Evolutionary conservation across 2,329 filamentous ascomycete species (phyloP).

Genomic region (Polytolypa hystricis): DNA sequence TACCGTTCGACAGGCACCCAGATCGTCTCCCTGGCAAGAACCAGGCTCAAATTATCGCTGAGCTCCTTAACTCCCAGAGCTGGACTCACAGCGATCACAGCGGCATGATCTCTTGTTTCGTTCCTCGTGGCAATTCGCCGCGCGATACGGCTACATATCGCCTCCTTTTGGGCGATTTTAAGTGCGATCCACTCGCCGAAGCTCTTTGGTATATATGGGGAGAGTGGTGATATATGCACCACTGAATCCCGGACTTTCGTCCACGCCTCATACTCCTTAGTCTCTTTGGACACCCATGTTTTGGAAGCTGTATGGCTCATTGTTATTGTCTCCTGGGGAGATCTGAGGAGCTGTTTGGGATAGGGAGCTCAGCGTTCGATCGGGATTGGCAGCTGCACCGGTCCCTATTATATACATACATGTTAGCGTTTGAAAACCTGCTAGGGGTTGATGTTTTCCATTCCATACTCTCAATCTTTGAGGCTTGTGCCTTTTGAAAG

Average conservation of each 20-base stretch:
- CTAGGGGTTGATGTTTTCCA: no score
- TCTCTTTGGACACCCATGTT: slow-evolving; percentile 19
- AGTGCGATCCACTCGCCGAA: slow-evolving; percentile 17
- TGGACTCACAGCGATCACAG: slow-evolving; percentile 5
- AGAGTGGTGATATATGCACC: slow-evolving; percentile 15
- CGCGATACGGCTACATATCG: slow-evolving; percentile 7
- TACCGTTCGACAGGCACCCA: slow-evolving; percentile 14
- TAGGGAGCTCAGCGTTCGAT: no score
- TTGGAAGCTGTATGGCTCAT: slow-evolving; percentile 19
- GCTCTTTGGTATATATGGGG: slow-evolving; percentile 17
- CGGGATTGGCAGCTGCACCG: no score
- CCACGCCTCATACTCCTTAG: slow-evolving; percentile 19
- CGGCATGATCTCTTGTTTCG: slow-evolving; percentile 2
- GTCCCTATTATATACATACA: no score
- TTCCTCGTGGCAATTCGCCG: slow-evolving; percentile 8
- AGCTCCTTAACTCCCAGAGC: slow-evolving; percentile 15
- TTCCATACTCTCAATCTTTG: no score
- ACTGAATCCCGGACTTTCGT: slow-evolving; percentile 15
- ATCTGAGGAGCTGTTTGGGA: no score
- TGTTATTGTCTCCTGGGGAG: no score
- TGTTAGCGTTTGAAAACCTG: no score
- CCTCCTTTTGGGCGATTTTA: slow-evolving; percentile 11
- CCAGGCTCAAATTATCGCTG: slow-evolving; percentile 15
- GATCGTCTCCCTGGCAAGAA: slow-evolving; percentile 19
- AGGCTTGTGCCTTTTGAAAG: no score